phyloP scores from a whole-genome alignment of 352 stramenopile genomes.

The Thraustotheca clavata region DNA sequence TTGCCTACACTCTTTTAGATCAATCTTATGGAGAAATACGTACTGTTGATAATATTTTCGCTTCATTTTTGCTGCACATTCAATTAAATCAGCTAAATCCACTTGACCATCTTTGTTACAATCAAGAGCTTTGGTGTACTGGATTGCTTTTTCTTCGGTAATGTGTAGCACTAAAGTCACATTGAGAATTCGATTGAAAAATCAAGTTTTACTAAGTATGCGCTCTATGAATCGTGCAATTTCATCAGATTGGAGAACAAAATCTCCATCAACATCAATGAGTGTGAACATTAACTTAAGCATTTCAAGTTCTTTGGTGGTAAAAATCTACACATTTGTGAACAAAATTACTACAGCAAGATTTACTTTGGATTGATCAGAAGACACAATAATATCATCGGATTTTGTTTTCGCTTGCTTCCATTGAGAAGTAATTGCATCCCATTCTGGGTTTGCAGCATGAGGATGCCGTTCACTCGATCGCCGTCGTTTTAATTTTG shows the following conservation, averaged over 20 bases:
- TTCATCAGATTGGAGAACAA: conserved; percentile 44
- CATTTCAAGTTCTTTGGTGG: conserved; percentile 53
- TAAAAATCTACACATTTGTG: conserved; percentile 31
- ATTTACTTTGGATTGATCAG: background rate
- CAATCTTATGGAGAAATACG: too few species aligned
- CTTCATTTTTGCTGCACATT: conserved; percentile 69
- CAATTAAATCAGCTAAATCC: conserved; percentile 69
- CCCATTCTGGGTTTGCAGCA: conserved; percentile 47
- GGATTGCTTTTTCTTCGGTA: conserved; percentile 33
- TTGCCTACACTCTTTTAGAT: too few species aligned
- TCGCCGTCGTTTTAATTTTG: conserved; percentile 36
- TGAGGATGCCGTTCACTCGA: conserved; percentile 76
- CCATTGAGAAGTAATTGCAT: conserved; percentile 9
- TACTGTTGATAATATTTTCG: conserved; percentile 38
- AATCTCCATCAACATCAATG: conserved; percentile 67
- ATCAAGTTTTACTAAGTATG: conserved; percentile 45
- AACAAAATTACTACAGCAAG: background rate
- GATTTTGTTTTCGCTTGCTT: background rate
- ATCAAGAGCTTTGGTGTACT: conserved; percentile 62
- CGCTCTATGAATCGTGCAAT: conserved; percentile 64
- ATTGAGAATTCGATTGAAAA: background rate
- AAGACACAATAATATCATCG: conserved; percentile 29
- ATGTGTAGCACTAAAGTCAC: conserved; percentile 48
- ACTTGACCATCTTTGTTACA: conserved; percentile 63
- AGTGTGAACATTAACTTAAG: conserved; percentile 76